Evolutionary conservation across 768 basidiomycete genomes (phyloP), one percentile per base, ranked within the genome.

Genomic region (Lentinula guzmanii): DNA sequence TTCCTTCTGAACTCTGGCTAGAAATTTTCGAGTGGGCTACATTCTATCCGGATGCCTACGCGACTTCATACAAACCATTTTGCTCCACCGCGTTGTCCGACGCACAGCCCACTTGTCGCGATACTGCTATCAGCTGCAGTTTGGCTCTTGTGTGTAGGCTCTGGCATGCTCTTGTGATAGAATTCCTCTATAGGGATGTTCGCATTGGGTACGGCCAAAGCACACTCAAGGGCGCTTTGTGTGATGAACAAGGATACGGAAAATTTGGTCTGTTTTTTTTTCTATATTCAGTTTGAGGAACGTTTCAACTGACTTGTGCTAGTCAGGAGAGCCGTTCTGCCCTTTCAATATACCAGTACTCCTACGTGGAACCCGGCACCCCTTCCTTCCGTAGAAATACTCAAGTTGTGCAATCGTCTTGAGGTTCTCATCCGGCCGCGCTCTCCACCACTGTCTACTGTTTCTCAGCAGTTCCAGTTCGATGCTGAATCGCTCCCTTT

Each of bases 311-410:
- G 16, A 52, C 28, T 60, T 52, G 58, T 4, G 41, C 57, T 80
- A 77, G 85, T 88, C 62, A 79, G 77, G 55, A 82, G 87, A 55
- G 77, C 80, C 46, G 80, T 82, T 46, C 75, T 90, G 16, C 86
- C 86, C 2, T 89, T 86, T 68, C 64, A 72, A 10, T 77, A 75
- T 65, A 86, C 87, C 2, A 69, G 71, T 33, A 81, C 83, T 5
- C 70, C 70, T 31, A 67, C 68, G 15, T 57, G 55, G 55, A 54
- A 62, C 61, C 37, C 68, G 64, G 43, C 70, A 60, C 62, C 71
- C 65, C 60, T 71, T 24, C 67, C 75, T 33, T 73, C 81, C 7
- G 66, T 83, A 33, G 75, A 81, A 58, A 79, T 87, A 50, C 73
- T 89, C 33, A 68, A 72, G 41, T 68, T 69, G 5, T 87, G 85